These are phyloP conservation scores for Clitoria ternatea DNA, from an alignment of 306 rosid species.

Conservation along the genomic window DNA sequence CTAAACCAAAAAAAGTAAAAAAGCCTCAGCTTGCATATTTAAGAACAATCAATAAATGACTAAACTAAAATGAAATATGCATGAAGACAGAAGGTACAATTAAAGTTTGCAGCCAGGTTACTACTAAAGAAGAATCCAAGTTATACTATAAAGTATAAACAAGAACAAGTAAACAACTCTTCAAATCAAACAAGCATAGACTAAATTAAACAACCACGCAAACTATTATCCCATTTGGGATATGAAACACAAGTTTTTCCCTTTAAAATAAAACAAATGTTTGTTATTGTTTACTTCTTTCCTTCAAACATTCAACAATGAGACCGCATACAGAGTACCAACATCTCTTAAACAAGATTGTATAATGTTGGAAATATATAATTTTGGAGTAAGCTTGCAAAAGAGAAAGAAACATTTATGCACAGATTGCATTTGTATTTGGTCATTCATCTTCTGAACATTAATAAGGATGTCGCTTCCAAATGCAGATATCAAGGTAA, in stretches of 20 bases:
- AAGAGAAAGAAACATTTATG: neutral
- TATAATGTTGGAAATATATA: neutral
- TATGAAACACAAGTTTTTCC: neutral
- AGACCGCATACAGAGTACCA: slow-evolving; percentile 6
- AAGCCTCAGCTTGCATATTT: neutral
- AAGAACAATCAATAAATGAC: neutral
- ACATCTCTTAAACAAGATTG: slow-evolving; percentile 16
- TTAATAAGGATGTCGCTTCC: neutral
- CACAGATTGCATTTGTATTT: neutral
- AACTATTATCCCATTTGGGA: neutral
- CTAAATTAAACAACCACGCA: neutral
- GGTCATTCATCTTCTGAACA: slow-evolving; percentile 17
- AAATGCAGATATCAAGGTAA: slow-evolving; percentile 7
- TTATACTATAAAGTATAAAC: neutral
- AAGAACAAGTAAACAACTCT: neutral
- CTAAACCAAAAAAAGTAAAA: slow-evolving; percentile 13
- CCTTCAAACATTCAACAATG: neutral
- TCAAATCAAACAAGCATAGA: neutral
- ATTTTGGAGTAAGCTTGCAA: neutral
- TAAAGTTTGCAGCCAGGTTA: neutral
- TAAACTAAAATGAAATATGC: neutral
- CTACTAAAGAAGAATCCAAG: neutral
- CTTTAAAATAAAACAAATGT: neutral
- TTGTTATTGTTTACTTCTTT: neutral
- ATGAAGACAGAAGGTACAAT: neutral